These are phyloP conservation scores for Gastrolobium bilobum DNA, from an alignment of 306 rosid species.

Conservation along the genomic window DNA sequence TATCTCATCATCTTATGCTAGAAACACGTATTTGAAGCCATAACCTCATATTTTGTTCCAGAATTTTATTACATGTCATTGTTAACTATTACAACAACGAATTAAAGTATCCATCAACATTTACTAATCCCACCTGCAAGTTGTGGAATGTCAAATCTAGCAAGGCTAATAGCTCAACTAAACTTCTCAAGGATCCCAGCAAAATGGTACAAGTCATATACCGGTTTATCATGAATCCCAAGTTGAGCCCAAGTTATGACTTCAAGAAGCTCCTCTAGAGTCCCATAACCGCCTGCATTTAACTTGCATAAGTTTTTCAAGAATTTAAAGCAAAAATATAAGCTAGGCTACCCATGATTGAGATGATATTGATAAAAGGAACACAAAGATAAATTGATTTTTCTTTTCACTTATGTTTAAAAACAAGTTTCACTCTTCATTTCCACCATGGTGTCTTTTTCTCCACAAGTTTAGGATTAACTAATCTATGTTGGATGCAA, in stretches of 20 bases:
- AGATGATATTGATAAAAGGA: background rate
- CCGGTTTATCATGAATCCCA: slow-evolving; percentile 99
- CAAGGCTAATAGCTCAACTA: slow-evolving; percentile 4
- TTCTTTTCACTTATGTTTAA: slow-evolving; percentile 3
- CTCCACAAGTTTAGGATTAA: slow-evolving; percentile 32
- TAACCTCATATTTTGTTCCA: background rate
- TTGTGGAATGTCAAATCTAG: slow-evolving; percentile 40
- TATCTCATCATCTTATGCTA: background rate
- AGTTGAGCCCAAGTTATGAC: slow-evolving; percentile 99
- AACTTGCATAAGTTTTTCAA: slow-evolving; percentile 36
- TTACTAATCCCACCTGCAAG: slow-evolving; percentile 88
- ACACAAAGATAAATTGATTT: background rate
- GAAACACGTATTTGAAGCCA: background rate
- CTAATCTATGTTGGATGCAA: slow-evolving; percentile 12
- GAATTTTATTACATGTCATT: background rate
- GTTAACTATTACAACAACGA: slow-evolving; percentile 61
- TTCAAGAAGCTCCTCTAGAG: slow-evolving; percentile 96
- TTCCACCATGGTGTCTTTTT: slow-evolving; percentile 21
- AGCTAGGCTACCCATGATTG: too few relatives aligned
- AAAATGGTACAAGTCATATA: slow-evolving; percentile 47
- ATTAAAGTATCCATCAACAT: slow-evolving; percentile 97
- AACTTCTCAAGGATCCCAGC: slow-evolving; percentile 24
- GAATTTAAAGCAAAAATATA: too few relatives aligned
- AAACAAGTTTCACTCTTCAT: slow-evolving; percentile 25
- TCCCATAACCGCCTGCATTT: slow-evolving; percentile 93